Base-by-base conservation (phyloP, 1,284 basidiomycete species). In the Hymenochaete sp. region DNA sequence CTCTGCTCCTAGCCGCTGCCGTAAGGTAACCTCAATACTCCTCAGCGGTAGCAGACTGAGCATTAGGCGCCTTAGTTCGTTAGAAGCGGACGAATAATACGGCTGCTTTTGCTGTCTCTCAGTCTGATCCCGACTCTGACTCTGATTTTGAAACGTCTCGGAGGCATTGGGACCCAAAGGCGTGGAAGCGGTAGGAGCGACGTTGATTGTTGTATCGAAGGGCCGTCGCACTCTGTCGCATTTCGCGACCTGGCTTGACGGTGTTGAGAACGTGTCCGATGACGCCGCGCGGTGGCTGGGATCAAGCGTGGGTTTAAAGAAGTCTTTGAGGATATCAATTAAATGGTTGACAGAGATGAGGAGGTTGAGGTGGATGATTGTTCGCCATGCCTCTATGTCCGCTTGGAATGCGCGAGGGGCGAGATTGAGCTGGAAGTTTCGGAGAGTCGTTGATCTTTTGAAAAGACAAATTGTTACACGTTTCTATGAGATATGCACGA, bases 371-470 rank as follows among this genome's bases (percentile, higher is more conserved):
- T 77, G 72, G 43, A 81, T 75, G 51, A 80, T 70, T 3, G 75
- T 70, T 21, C 75, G 68, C 77, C 77, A 81, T 36, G 71, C 64
- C 42, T 70, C 70, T 14, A 70, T 67, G 56, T 81, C 75, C 1
- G 69, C 66, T 40, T 68, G 60, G 55, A 82, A 79, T 1, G 76
- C 67, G 48, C 69, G 70, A 0, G 79, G 79, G 7, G 75, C 71
- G 53, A 77, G 78, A 47, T 71, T 67, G 13, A 79, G 62, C 52
- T 79, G 75, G 53, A 80, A 76, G 56, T 78, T 78, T 60, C 79
- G 79, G 31, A 82, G 62, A 38, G 79, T 67, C 0, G 79, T 80
- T 0, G 77, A 79, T n/a, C n/a, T n/a, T n/a, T n/a, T n/a, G n/a
- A n/a, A n/a, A n/a, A n/a, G n/a, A n/a, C n/a, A n/a, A n/a, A n/a